Percentiles rank a stretch among this genome's conserved stretches.
phyloP scores from a whole-genome alignment of 2,329 filamentous ascomycete genomes.

The Raffaelea albimanens region DNA sequence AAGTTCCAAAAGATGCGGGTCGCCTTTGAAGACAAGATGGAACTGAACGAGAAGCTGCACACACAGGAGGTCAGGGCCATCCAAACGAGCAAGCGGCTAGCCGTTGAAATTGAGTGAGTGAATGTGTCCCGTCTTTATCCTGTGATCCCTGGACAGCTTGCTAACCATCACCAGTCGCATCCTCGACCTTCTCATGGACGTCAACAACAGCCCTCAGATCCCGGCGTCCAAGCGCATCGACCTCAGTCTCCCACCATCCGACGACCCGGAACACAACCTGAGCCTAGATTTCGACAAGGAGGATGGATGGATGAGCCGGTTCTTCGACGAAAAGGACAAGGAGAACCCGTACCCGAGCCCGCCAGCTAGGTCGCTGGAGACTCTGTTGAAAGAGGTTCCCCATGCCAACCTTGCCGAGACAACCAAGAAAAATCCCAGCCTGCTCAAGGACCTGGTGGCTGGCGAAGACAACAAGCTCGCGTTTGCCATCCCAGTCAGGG shows the following conservation, averaged over 20 bases:
- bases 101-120: slow-evolving; percentile 84
- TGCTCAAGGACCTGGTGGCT: slow-evolving; percentile 38
- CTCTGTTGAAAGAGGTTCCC: slow-evolving; percentile 42
- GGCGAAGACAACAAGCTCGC: slow-evolving; percentile 21
- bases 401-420: slow-evolving; percentile 43
- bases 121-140: background rate
- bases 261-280: slow-evolving; percentile 22
- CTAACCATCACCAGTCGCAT: slow-evolving; percentile 54
- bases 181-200: slow-evolving; percentile 77
- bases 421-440: slow-evolving; percentile 52
- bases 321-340: slow-evolving; percentile 73
- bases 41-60: slow-evolving; percentile 74
- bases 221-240: slow-evolving; percentile 67
- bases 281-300: slow-evolving; percentile 71
- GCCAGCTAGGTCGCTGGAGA: slow-evolving; percentile 37
- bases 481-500: slow-evolving; percentile 4
- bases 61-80: slow-evolving; percentile 72
- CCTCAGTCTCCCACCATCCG: slow-evolving; percentile 38
- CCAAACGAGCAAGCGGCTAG: slow-evolving; percentile 71
- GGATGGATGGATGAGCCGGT: slow-evolving; percentile 43
- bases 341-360: slow-evolving; percentile 61
- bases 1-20: slow-evolving; percentile 92
- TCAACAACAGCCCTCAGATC: slow-evolving; percentile 78
- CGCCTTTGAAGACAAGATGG: slow-evolving; percentile 67
- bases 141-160: background rate